Conservation (phyloP, 2,329 filamentous ascomycete genomes). For the Trichoderma sp. region DNA sequence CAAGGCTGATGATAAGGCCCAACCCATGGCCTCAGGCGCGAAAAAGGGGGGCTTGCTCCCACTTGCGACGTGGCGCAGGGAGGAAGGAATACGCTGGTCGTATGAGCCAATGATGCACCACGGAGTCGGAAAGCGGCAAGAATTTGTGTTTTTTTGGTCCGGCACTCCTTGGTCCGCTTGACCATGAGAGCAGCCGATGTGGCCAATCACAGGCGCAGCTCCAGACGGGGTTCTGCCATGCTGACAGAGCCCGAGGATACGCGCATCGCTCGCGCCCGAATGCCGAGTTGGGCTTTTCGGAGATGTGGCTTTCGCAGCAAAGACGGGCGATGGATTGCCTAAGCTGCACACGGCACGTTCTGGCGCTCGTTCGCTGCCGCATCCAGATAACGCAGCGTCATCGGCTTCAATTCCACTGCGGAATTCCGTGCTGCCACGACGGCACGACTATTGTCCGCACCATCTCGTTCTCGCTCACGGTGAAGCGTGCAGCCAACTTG, state of each 20-base stretch:
- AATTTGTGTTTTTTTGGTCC: background rate
- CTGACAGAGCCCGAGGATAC: slow-evolving; percentile 10
- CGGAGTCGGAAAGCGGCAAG: background rate
- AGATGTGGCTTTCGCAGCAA: background rate
- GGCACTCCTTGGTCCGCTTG: background rate
- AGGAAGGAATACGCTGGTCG: background rate
- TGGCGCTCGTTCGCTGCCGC: background rate
- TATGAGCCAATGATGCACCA: background rate
- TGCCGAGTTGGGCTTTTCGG: slow-evolving; percentile 1
- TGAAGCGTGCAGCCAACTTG: background rate
- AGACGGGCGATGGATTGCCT: background rate
- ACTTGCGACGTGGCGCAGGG: slow-evolving; percentile 10
- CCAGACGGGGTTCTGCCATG: background rate
- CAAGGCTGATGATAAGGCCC: background rate
- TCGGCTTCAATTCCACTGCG: background rate
- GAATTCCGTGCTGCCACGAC: background rate
- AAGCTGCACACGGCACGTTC: background rate
- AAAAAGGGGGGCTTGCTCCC: background rate
- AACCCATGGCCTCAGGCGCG: background rate
- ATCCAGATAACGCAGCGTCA: background rate
- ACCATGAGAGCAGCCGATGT: background rate
- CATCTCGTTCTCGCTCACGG: background rate
- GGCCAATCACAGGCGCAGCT: background rate
- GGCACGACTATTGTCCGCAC: background rate
- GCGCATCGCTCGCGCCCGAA: slow-evolving; percentile 10